These are phyloP conservation scores for Stenogyne calaminthoides DNA, from an alignment of 305 asterid genomes.

Conservation along the genomic window DNA sequence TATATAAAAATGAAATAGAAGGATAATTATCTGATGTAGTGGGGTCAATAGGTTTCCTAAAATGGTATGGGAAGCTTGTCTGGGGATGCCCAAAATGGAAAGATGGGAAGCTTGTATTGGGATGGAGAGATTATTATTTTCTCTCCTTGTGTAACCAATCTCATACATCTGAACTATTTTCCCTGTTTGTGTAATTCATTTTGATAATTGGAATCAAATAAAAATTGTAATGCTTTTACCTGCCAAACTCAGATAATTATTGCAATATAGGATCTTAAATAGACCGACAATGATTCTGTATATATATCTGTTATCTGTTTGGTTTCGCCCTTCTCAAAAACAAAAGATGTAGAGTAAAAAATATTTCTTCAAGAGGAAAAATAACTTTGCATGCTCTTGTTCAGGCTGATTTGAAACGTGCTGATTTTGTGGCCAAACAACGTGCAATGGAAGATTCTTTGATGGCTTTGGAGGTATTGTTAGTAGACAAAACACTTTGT, in stretches of 20 bases:
- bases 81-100: too few relatives aligned
- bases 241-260: background rate
- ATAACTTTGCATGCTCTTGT: conserved; percentile 29
- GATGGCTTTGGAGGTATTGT: conserved; percentile 80
- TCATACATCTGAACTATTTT: background rate
- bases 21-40: too few relatives aligned
- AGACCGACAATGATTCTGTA: too few relatives aligned
- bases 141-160: background rate
- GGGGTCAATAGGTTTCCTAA: too few relatives aligned
- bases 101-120: too few relatives aligned
- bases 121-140: background rate
- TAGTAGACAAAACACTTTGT: conserved; percentile 14
- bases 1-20: too few relatives aligned
- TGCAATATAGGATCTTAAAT: too few relatives aligned
- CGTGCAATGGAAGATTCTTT: conserved; percentile 93
- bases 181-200: background rate
- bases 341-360: too few relatives aligned
- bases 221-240: background rate
- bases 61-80: too few relatives aligned
- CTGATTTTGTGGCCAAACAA: conserved; percentile 81
- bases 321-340: too few relatives aligned
- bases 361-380: background rate
- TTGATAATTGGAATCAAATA: background rate
- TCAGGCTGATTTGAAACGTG: conserved; percentile 91
- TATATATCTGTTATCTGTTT: too few relatives aligned